Conservation (phyloP, 345 rosid genomes). For the Sisymbrium irio region DNA sequence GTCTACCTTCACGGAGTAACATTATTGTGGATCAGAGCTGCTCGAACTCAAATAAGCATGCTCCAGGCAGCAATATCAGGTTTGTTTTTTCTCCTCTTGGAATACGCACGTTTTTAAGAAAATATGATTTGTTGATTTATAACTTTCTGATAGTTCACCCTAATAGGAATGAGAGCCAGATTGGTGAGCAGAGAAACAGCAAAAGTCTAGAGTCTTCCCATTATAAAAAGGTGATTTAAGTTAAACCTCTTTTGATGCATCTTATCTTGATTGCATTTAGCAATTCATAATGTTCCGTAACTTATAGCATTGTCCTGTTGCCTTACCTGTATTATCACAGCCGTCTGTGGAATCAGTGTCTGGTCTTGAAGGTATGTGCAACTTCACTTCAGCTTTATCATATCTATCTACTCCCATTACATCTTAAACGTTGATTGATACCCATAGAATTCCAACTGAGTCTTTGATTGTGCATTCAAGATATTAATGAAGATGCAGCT, state of each 20-base stretch:
- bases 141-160: background rate
- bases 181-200: conserved; percentile 30
- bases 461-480: conserved; percentile 22
- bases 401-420: background rate
- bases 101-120: background rate
- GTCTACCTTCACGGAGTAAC: conserved; percentile 41
- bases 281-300: background rate
- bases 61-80: conserved; percentile 57
- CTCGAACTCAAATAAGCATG: conserved; percentile 41
- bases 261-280: conserved; percentile 10
- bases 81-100: conserved; percentile 14
- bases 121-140: background rate
- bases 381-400: background rate
- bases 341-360: conserved; percentile 29
- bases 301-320: conserved; percentile 5
- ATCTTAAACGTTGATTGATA: background rate
- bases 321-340: conserved; percentile 22
- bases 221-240: conserved; percentile 10
- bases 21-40: conserved; percentile 37
- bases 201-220: conserved; percentile 15
- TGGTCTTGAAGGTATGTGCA: conserved; percentile 28
- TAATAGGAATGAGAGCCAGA: conserved; percentile 22
- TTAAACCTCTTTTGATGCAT: background rate
- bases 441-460: background rate
- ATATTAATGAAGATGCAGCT: conserved; percentile 43